Conservation (phyloP, 495 filamentous ascomycete genomes). For the Antarctomyces pellizariae region DNA sequence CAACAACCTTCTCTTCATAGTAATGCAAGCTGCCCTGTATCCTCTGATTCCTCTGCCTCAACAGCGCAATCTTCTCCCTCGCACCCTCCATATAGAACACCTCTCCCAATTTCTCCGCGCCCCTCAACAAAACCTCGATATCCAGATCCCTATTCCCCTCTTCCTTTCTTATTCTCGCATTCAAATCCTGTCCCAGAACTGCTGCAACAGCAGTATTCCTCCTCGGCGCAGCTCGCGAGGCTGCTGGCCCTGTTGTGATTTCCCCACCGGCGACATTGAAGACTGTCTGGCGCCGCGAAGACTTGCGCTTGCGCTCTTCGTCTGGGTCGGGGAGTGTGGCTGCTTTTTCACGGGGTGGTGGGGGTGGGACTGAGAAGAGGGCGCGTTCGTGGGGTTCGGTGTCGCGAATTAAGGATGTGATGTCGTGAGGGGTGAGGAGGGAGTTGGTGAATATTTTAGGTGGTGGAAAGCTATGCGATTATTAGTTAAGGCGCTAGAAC, state of each 20-base stretch:
- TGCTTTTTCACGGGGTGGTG: constrained; percentile 21
- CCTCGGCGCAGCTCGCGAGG: constrained; percentile 27
- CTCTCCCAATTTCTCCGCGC: constrained; percentile 72
- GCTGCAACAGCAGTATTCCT: constrained; percentile 74
- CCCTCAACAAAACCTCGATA: constrained; percentile 62
- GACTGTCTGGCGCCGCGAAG: constrained; percentile 24
- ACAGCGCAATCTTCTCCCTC: constrained; percentile 45
- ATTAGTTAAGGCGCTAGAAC: constrained; percentile 3
- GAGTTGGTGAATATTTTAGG: constrained; percentile 96
- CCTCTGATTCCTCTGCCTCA: constrained; percentile 47
- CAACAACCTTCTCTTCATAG: constrained; percentile 57
- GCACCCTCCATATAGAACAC: constrained; percentile 78
- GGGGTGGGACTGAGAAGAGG: constrained; percentile 70
- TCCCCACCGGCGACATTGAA: constrained; percentile 31
- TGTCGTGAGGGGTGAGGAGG: constrained; percentile 66
- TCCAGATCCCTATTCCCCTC: constrained; percentile 44
- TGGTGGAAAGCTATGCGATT: constrained; percentile 43
- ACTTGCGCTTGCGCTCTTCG: constrained; percentile 11
- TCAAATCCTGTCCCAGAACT: constrained; percentile 68
- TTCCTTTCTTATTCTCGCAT: constrained; percentile 46
- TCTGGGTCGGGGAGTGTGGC: constrained; percentile 14
- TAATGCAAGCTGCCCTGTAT: constrained; percentile 50
- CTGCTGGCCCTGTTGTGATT: constrained; percentile 24
- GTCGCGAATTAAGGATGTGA: constrained; percentile 83
- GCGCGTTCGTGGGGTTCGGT: constrained; percentile 90